A percentile compares a stretch with the other conserved stretches of the same genome.
Evolutionary conservation across 1,284 basidiomycete species (phyloP).

Genomic region (Ceraceosorus guamensis): DNA sequence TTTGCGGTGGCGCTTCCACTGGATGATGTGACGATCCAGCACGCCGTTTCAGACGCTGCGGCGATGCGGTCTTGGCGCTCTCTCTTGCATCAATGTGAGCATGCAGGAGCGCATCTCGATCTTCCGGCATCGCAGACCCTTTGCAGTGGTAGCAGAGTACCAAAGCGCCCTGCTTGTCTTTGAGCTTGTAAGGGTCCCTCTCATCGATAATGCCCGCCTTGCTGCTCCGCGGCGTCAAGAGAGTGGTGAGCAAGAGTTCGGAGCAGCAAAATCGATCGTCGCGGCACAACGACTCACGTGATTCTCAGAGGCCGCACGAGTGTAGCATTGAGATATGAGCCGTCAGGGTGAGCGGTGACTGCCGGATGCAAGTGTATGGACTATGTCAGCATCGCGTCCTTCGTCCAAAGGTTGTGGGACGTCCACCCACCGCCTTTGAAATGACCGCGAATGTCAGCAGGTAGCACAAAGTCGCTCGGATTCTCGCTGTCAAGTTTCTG

Average conservation of each 20-base stretch:
- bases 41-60: conserved; percentile 34
- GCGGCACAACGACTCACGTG: too few species aligned
- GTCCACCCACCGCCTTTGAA: conserved; percentile 60
- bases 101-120: conserved; percentile 16
- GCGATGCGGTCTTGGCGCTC: too few species aligned
- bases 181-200: conserved; percentile 77
- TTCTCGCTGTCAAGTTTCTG: conserved; percentile 60
- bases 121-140: conserved; percentile 60
- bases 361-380: too few species aligned
- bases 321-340: conserved; percentile 60
- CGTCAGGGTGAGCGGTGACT: conserved; percentile 41
- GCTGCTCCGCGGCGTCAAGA: conserved; percentile 51
- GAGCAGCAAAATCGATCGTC: too few species aligned
- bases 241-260: too few species aligned
- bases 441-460: conserved; percentile 74
- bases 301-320: conserved; percentile 48
- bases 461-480: conserved; percentile 78
- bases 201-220: conserved; percentile 83
- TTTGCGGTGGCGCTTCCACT: too few species aligned
- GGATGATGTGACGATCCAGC: not conserved
- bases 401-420: too few species aligned
- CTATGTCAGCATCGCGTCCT: too few species aligned
- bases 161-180: conserved; percentile 71
- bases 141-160: conserved; percentile 86
- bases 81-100: too few species aligned